Conservation (phyloP, 768 basidiomycete species). For the Vishniacozyma victoriae region DNA sequence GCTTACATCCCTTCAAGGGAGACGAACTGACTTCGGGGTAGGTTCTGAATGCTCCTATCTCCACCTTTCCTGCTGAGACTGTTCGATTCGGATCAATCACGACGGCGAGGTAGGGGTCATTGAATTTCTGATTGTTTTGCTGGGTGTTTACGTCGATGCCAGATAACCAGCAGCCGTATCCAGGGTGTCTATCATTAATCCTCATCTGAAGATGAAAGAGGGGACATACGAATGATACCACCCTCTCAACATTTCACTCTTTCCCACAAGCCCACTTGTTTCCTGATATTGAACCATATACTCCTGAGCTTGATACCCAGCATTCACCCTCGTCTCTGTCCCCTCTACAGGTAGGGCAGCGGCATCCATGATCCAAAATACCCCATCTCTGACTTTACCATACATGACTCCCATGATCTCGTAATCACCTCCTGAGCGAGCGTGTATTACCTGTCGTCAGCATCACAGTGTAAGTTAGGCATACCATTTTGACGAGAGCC, state of each 20-base stretch:
- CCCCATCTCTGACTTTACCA: constrained; percentile 65
- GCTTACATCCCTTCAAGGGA: neutral
- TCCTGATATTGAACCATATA: constrained; percentile 95
- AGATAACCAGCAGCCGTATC: constrained; percentile 98
- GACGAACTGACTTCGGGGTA: constrained; percentile 66
- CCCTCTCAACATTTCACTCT: constrained; percentile 40
- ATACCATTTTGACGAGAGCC: constrained; percentile 55
- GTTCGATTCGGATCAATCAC: constrained; percentile 98
- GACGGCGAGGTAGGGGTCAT: constrained; percentile 94
- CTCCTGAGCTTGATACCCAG: constrained; percentile 88
- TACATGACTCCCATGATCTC: constrained; percentile 99
- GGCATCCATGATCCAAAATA: constrained; percentile 75
- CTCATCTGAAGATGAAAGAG: too few species aligned
- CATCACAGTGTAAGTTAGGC: constrained; percentile 6
- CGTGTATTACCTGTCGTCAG: constrained; percentile 57
- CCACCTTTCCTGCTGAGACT: constrained; percentile 95
- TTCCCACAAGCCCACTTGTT: constrained; percentile 67
- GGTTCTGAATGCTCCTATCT: constrained; percentile 97
- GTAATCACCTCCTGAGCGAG: constrained; percentile 91
- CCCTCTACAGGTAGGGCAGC: constrained; percentile 97
- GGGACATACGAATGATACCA: constrained; percentile 44
- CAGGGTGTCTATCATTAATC: constrained; percentile 63
- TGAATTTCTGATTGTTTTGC: constrained; percentile 85
- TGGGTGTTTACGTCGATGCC: constrained; percentile 99
- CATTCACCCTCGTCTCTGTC: constrained; percentile 96